Evolutionary conservation across 108 stramenopile species (phyloP).

Genomic region (Nitzschia inconspicua): DNA sequence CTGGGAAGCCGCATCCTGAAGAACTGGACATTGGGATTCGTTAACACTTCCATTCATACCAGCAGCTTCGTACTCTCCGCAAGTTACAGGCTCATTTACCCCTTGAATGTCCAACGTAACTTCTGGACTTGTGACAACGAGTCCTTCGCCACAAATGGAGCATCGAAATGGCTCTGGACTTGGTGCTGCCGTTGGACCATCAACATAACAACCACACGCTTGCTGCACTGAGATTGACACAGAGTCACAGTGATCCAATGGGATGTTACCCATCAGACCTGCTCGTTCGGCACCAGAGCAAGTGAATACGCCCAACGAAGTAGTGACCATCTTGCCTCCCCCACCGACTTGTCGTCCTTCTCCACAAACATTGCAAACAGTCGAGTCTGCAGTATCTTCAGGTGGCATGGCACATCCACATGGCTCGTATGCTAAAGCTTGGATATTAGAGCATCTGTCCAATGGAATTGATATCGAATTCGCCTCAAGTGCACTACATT

Average conservation of each 20-base stretch:
- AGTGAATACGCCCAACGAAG: background rate
- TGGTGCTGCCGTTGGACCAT: background rate
- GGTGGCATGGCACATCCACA: background rate
- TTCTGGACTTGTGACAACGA: conserved; percentile 12
- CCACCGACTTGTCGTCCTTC: background rate
- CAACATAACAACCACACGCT: conserved; percentile 4
- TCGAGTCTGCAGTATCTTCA: background rate
- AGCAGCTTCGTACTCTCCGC: background rate
- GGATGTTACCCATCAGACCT: conserved; percentile 1
- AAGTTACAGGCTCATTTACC: background rate
- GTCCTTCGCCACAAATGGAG: conserved; percentile 6
- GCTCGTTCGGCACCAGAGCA: background rate
- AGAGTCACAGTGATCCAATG: background rate
- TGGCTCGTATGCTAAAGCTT: background rate
- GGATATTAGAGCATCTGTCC: background rate
- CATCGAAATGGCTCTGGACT: background rate
- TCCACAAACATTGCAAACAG: conserved; percentile 2
- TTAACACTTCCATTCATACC: background rate
- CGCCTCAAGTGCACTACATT: background rate
- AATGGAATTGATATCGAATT: background rate
- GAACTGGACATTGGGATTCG: conserved; percentile 1
- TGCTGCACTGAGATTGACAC: background rate
- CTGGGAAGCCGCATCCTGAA: conserved; percentile 4
- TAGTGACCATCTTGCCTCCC: background rate
- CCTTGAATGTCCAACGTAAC: background rate